Base-by-base conservation (phyloP, 2,329 filamentous ascomycete genomes). In the Polychaeton citri region DNA sequence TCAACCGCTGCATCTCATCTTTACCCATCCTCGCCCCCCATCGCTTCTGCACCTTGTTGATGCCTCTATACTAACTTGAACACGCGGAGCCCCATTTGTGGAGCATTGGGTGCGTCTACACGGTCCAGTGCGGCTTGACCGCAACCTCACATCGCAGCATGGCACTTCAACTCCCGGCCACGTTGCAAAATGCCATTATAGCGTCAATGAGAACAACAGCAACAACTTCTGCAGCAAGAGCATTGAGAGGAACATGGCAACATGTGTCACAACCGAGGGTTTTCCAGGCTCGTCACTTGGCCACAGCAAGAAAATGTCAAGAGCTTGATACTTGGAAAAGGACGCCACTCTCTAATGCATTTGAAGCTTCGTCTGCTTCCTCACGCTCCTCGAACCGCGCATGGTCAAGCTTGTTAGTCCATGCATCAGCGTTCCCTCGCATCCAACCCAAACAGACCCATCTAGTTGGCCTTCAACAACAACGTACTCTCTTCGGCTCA, bases 401-500 rank as follows among this genome's bases (percentile, higher is more conserved):
- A n/a, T n/a, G n/a, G n/a, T n/a, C n/a, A n/a, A n/a, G n/a, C n/a
- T n/a, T n/a, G n/a, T n/a, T n/a, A n/a, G n/a, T n/a, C n/a, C n/a
- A n/a, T n/a, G n/a, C n/a, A n/a, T n/a, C n/a, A 19, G 12, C 36
- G 3, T 10, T 15, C 12, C 15, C 24, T 28, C 24, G 24, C 7
- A 3, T 15, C 15, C 24, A 13, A 30, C 36, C 38, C 21, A 16
- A 34, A 7, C 40, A 32, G 16, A 47, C 44, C 7, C 43, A 33
- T 21, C 37, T 47, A 19, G 36, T 61, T 28, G 60, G 59, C 19
- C 48, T 65, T 38, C 44, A 47, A 18, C 64, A 68, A 48, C 60
- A 59, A 40, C 57, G 66, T 40, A 58, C 58, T 9, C 43, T 68
- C 38, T 65, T 66, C 42, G 63, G 63, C 37, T 42, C 43, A 21